Evolutionary conservation across 805 yeast genomes (phyloP).

Genomic region (Saccharomyces jurei): DNA sequence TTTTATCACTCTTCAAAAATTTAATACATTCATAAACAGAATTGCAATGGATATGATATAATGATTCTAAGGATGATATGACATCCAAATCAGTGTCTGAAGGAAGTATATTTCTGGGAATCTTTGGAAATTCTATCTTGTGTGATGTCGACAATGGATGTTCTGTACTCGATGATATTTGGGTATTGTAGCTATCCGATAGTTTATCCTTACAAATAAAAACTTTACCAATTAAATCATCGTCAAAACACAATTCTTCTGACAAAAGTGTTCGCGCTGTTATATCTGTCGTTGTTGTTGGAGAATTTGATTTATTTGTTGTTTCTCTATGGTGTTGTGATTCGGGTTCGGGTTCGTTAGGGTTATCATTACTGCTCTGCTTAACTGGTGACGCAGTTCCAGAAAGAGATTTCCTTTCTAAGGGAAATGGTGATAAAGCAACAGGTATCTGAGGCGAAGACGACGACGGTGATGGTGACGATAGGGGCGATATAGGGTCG

Average conservation of each 20-base stretch:
- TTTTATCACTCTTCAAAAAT: constrained; percentile 55
- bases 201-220: constrained; percentile 10
- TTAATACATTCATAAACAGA: constrained; percentile 58
- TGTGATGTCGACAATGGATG: not conserved
- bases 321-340: not conserved
- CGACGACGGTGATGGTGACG: not conserved
- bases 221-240: constrained; percentile 19
- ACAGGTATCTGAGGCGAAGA: not conserved
- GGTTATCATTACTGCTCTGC: not conserved
- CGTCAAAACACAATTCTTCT: constrained; percentile 6
- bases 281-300: not conserved
- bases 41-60: constrained; percentile 58
- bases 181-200: constrained; percentile 2
- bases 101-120: constrained; percentile 32
- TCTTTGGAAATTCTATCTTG: constrained; percentile 34
- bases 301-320: not conserved
- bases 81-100: constrained; percentile 45
- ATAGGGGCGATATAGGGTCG: not conserved
- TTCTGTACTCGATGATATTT: constrained; percentile 18
- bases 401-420: not conserved
- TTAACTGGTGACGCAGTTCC: not conserved
- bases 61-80: constrained; percentile 51
- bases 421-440: not conserved
- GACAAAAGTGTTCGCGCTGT: constrained; percentile 1
- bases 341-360: not conserved